Base-by-base conservation (phyloP, 345 rosid species). In the Erucastrum elatum region DNA sequence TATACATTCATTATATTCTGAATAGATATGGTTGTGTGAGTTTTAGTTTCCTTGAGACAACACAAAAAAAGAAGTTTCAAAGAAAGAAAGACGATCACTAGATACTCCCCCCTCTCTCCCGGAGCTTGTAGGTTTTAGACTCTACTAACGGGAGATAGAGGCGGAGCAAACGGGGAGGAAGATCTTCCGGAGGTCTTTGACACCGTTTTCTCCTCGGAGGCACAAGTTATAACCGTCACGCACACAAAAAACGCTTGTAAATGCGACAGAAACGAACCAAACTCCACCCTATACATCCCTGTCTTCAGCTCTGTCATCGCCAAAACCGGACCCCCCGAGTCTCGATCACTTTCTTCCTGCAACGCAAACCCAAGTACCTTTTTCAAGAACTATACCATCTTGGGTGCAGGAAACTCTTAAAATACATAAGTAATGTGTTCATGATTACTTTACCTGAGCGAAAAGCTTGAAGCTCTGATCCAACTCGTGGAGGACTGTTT, bases 101-200 rank as follows among this genome's bases (percentile, higher is more conserved):
- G 61, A 7, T 17, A 56, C 13, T 58, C 21, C 17, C 8, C 64
- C 55, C 11, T 31, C 8, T 10, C 17, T 66, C 55, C 39, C 16
- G 49, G 2, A 30, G 29, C 55, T 26, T 16, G 11, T 46, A 44
- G 15, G 29, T n/a, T 83, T 30, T 82, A 94, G 39, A 85, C 95
- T 72, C 98, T 88, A 62, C 95, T 93, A 35, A 91, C 89, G 0
- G 98, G 97, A 72, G 98, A 92, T 73, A 81, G 80, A 2, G 98
- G 97, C 0, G 97, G 97, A 81, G 79, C 79, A 26, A 92, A 85
- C 63, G 89, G 82, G 73, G 88, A 88, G 25, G 69, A 44, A 8
- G 68, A 44, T 65, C 65, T 75, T 3, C 63, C 68, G 61, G 71
- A 63, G 67, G 67, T 25, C 21, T 39, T 75, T 26, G 79, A 77